Conservation (phyloP, 371 early-diverging fungal species). For the Thermomucor indicae-seudaticae region DNA sequence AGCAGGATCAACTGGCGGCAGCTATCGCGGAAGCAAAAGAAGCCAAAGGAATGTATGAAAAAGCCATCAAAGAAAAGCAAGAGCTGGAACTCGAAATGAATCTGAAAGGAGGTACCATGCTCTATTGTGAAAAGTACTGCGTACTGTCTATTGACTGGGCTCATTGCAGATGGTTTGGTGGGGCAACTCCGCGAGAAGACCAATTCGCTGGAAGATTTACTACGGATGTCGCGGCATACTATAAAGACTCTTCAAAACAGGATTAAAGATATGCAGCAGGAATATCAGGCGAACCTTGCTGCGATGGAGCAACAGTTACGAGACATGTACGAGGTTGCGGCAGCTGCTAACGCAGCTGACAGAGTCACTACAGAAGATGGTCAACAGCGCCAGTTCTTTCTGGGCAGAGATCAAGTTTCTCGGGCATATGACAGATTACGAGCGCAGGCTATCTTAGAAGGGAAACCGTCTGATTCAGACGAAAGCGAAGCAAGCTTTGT, state of each 20-base stretch:
- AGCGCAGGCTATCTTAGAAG: slow-evolving; percentile 44
- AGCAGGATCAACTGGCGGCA: slow-evolving; percentile 70
- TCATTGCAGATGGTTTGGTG: slow-evolving; percentile 59
- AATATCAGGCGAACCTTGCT: slow-evolving; percentile 63
- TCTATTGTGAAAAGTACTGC: background rate
- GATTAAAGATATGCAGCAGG: slow-evolving; percentile 61
- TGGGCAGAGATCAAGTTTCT: slow-evolving; percentile 28
- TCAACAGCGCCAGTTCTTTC: too few species aligned
- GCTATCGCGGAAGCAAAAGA: slow-evolving; percentile 71
- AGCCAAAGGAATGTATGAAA: slow-evolving; percentile 42
- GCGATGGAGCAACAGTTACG: slow-evolving; percentile 70
- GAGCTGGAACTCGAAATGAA: slow-evolving; percentile 73
- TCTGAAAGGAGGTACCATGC: slow-evolving; percentile 49
- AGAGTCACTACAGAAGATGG: slow-evolving; percentile 3
- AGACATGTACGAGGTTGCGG: slow-evolving; percentile 56
- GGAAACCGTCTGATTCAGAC: slow-evolving; percentile 20
- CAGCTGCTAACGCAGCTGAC: slow-evolving; percentile 43
- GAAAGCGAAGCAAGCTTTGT: background rate
- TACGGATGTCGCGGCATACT: slow-evolving; percentile 78
- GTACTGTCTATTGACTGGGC: too few species aligned
- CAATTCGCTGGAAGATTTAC: slow-evolving; percentile 71
- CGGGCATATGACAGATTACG: slow-evolving; percentile 38
- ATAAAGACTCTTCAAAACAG: slow-evolving; percentile 73
- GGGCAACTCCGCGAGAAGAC: slow-evolving; percentile 74
- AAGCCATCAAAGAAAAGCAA: slow-evolving; percentile 50